phyloP scores from a whole-genome alignment of 495 filamentous ascomycete species.

The Lasiosphaeria miniovina region DNA sequence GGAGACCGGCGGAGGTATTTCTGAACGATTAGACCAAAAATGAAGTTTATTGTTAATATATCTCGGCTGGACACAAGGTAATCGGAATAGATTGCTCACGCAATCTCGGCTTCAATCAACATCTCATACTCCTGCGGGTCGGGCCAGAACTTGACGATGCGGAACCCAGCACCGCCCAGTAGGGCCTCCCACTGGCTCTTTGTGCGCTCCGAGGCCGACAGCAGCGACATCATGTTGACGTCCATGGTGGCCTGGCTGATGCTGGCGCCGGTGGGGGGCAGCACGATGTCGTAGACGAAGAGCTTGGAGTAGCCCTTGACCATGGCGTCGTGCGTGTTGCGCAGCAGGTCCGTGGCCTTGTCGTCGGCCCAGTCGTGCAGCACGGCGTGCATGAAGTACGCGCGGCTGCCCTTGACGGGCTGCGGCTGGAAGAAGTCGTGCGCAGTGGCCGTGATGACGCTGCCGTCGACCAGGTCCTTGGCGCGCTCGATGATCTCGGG shows the following conservation, averaged over 20 bases:
- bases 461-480: slow-evolving; percentile 48
- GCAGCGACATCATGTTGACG: slow-evolving; percentile 33
- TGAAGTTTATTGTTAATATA: too few species aligned
- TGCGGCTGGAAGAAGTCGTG: slow-evolving; percentile 55
- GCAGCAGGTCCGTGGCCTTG: slow-evolving; percentile 37
- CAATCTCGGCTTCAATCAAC: slow-evolving; percentile 42
- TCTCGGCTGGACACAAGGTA: too few species aligned
- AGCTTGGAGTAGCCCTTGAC: slow-evolving; percentile 48
- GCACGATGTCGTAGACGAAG: slow-evolving; percentile 53
- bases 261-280: slow-evolving; percentile 41
- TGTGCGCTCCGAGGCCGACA: slow-evolving; percentile 32
- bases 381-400: slow-evolving; percentile 39
- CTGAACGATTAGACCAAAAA: too few species aligned
- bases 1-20: too few species aligned
- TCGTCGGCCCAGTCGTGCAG: slow-evolving; percentile 47
- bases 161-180: slow-evolving; percentile 38
- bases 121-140: slow-evolving; percentile 36
- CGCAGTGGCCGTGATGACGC: slow-evolving; percentile 35
- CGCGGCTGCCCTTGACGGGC: slow-evolving; percentile 42
- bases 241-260: slow-evolving; percentile 43
- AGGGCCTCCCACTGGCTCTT: slow-evolving; percentile 30
- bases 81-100: neutral
- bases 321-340: slow-evolving; percentile 38
- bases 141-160: slow-evolving; percentile 40
- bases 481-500: slow-evolving; percentile 37